Conservation (phyloP, 2,329 filamentous ascomycete species). For the Epicoccum nigrum region DNA sequence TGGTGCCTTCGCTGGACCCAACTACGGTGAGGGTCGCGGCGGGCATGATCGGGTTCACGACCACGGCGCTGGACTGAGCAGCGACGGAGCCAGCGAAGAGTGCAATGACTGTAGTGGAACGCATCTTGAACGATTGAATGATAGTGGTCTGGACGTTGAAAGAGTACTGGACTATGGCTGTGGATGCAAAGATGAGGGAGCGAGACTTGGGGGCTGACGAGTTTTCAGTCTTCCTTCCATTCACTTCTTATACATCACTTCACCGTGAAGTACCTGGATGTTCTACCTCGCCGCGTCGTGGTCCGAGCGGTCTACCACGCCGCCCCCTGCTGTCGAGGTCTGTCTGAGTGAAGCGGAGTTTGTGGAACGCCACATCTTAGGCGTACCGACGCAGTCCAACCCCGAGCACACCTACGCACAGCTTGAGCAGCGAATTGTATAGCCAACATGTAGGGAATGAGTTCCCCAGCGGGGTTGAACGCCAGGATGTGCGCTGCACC, state of each 20-base stretch:
- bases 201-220: background rate
- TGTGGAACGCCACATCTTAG: conserved; percentile 13
- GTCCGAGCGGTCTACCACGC: conserved; percentile 5
- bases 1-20: conserved; percentile 28
- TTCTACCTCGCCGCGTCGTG: conserved; percentile 1
- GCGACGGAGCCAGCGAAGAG: conserved; percentile 26
- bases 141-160: background rate
- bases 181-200: background rate
- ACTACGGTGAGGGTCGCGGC: conserved; percentile 26
- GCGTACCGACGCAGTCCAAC: conserved; percentile 7
- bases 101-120: conserved; percentile 21
- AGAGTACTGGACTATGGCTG: background rate
- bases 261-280: background rate
- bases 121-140: conserved; percentile 20
- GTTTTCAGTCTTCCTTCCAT: too few species aligned
- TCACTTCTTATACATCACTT: conserved; percentile 10
- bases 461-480: background rate
- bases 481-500: conserved; percentile 2
- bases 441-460: background rate
- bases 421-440: background rate
- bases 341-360: background rate
- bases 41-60: conserved; percentile 23
- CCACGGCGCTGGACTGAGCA: conserved; percentile 24
- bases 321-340: conserved; percentile 11
- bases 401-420: conserved; percentile 6